A percentile compares a stretch with the other conserved stretches of the same genome.
Conservation (phyloP, 169 alveolate species). For the Perkinsus chesapeaki region DNA sequence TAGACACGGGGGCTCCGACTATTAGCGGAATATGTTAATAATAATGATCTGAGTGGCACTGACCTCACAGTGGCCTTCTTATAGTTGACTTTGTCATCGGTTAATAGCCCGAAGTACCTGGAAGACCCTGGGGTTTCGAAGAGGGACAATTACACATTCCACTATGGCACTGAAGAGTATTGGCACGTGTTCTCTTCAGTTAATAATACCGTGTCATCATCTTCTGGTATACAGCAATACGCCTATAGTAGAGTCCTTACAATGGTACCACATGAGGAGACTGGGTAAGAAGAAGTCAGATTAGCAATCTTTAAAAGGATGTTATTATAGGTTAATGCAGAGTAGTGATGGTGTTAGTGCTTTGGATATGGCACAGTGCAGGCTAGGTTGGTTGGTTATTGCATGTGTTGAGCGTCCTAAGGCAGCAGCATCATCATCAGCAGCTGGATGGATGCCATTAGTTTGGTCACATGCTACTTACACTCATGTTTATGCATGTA, state of each 20-base stretch:
- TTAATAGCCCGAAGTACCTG: no score
- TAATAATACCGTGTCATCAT: background rate
- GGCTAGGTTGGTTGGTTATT: background rate
- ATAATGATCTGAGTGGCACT: no score
- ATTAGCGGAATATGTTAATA: background rate
- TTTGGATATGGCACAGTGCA: background rate
- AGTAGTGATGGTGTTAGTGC: background rate
- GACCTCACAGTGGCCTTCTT: no score
- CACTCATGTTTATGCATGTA: background rate
- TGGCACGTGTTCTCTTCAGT: background rate
- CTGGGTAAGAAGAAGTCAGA: background rate
- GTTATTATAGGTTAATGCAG: background rate
- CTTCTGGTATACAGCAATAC: background rate
- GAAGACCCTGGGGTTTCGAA: no score
- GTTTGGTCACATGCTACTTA: background rate
- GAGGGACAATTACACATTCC: no score
- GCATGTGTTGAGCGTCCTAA: background rate
- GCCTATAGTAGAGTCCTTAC: background rate
- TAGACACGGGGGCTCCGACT: background rate
- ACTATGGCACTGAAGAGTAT: no score
- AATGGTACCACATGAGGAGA: background rate
- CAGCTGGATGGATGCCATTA: background rate
- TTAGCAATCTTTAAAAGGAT: background rate
- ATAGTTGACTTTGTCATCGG: no score
- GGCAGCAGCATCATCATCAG: background rate